Conservation (phyloP, 805 yeast genomes). For the Cyberlindnera meyerae region DNA sequence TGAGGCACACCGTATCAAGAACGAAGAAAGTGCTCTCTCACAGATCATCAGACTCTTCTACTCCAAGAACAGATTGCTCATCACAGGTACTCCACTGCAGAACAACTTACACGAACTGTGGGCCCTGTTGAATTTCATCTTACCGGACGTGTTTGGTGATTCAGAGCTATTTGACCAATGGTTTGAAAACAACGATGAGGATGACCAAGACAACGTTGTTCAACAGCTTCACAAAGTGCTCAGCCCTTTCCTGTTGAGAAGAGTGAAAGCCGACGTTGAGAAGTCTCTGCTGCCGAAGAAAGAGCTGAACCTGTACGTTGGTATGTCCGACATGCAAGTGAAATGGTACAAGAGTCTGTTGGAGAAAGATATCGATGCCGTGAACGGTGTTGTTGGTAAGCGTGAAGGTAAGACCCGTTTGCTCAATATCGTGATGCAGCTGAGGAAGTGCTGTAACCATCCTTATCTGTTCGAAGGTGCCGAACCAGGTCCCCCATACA, state of each 20-base stretch:
- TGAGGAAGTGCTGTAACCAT: conserved; percentile 94
- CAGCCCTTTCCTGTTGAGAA: conserved; percentile 80
- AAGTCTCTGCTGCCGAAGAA: conserved; percentile 85
- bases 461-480: conserved; percentile 98
- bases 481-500: conserved; percentile 96
- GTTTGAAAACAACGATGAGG: conserved; percentile 61
- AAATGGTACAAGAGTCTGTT: conserved; percentile 85
- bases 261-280: conserved; percentile 92
- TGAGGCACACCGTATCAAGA: conserved; percentile 95
- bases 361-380: conserved; percentile 94
- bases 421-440: conserved; percentile 92
- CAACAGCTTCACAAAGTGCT: conserved; percentile 84
- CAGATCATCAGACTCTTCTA: conserved; percentile 88
- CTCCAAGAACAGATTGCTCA: conserved; percentile 76
- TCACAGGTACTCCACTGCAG: conserved; percentile 95
- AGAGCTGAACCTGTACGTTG: conserved; percentile 84
- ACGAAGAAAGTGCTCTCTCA: conserved; percentile 86
- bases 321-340: conserved; percentile 93
- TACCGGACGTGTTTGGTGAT: conserved; percentile 95
- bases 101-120: conserved; percentile 93
- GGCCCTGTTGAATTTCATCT: conserved; percentile 85
- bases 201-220: conserved; percentile 77
- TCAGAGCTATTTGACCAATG: conserved; percentile 86
- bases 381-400: conserved; percentile 92
- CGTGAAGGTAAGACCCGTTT: conserved; percentile 89